Evolutionary conservation across 225 moss, liverwort and hornwort species (phyloP).

Genomic region (Antitrichia curtipendula): DNA sequence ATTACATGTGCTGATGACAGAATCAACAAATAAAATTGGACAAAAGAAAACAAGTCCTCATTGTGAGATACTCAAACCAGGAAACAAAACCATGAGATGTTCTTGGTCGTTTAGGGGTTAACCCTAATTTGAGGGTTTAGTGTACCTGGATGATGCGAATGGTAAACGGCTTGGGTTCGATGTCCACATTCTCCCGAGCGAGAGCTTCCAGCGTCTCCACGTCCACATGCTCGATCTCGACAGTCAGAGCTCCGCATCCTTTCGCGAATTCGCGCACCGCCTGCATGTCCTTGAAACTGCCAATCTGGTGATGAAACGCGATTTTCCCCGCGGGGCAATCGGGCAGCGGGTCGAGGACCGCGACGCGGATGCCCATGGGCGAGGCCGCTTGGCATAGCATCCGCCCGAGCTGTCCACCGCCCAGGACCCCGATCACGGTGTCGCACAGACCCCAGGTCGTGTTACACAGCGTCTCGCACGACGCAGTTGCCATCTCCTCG

Average conservation of each 20-base stretch:
- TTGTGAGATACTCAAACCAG: neutral
- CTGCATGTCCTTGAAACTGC: constrained; percentile 75
- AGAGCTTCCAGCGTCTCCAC: constrained; percentile 78
- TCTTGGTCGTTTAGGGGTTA: neutral
- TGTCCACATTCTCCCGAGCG: constrained; percentile 68
- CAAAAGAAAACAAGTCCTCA: neutral
- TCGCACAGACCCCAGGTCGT: constrained; percentile 61
- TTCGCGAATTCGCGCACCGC: constrained; percentile 74
- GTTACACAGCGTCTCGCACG: constrained; percentile 36
- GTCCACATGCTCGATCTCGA: constrained; percentile 94
- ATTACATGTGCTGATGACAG: neutral
- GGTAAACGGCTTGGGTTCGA: constrained; percentile 87
- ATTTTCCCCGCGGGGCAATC: constrained; percentile 75
- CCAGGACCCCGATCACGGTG: constrained; percentile 71
- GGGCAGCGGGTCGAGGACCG: constrained; percentile 63
- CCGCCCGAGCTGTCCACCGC: constrained; percentile 89
- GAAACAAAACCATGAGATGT: neutral
- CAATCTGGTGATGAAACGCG: constrained; percentile 58
- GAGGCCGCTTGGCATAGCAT: constrained; percentile 97
- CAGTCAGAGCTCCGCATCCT: constrained; percentile 75
- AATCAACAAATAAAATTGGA: neutral
- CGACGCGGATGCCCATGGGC: constrained; percentile 71
- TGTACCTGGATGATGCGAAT: constrained; percentile 80
- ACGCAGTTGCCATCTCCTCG: neutral
- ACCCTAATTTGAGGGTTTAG: neutral